These are phyloP conservation scores for Fusarium denticulatum DNA, from an alignment of 2,329 filamentous ascomycete species.

Conservation along the genomic window DNA sequence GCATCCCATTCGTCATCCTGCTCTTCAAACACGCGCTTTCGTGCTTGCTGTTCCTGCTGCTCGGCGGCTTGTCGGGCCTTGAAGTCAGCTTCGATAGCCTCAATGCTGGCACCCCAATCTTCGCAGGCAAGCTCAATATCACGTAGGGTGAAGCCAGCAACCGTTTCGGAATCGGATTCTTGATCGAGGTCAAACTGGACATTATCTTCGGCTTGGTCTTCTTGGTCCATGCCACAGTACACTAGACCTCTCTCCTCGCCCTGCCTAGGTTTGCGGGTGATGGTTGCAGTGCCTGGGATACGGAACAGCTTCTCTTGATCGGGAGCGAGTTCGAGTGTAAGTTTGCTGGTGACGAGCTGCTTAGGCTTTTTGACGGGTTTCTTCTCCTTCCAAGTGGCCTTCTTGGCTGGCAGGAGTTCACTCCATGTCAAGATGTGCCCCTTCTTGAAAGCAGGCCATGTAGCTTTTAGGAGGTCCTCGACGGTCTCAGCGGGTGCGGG, in stretches of 20 bases:
- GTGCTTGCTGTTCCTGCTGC: conserved; percentile 44
- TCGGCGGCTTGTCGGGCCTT: conserved; percentile 46
- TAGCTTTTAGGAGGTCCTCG: conserved; percentile 78
- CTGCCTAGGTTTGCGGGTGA: conserved; percentile 65
- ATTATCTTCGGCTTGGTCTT: conserved; percentile 48
- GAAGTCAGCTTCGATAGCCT: conserved; percentile 56
- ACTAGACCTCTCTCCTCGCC: conserved; percentile 63
- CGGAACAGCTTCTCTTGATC: conserved; percentile 90
- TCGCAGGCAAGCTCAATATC: conserved; percentile 88
- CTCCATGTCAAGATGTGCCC: conserved; percentile 81
- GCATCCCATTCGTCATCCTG: conserved; percentile 71
- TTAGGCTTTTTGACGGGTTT: conserved; percentile 82
- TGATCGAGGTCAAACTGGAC: conserved; percentile 59
- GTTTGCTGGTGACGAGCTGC: conserved; percentile 84
- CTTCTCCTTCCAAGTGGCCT: conserved; percentile 81
- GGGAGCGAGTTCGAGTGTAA: conserved; percentile 83
- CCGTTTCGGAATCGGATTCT: conserved; percentile 68
- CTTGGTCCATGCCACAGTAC: conserved; percentile 54
- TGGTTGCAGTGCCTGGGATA: conserved; percentile 69
- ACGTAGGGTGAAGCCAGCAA: conserved; percentile 79
- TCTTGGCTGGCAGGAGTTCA: conserved; percentile 83
- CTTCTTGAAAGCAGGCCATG: conserved; percentile 84
- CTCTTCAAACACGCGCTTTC: conserved; percentile 50
- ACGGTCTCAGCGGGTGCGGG: conserved; percentile 77
- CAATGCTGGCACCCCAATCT: conserved; percentile 79